A percentile compares a stretch with the other conserved stretches of the same genome.
Evolutionary conservation across 2,329 filamentous ascomycete genomes (phyloP).

Genomic region (Orbilia oligospora): DNA sequence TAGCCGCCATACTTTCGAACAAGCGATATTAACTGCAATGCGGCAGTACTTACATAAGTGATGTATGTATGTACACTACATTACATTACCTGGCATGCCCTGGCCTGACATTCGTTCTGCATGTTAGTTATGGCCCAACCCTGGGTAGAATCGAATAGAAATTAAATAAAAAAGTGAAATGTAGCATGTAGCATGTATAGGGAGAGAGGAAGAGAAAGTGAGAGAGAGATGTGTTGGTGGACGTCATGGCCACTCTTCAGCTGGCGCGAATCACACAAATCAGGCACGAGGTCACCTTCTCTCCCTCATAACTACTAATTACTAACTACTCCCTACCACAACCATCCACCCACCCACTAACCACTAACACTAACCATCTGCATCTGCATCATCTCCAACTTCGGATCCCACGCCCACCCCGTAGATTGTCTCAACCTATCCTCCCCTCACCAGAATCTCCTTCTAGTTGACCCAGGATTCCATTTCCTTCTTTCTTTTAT

Average conservation of each 20-base stretch:
- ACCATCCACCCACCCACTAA: neutral
- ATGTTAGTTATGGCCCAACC: too few relatives aligned
- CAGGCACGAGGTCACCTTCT: constrained; percentile 53
- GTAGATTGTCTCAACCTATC: constrained; percentile 30
- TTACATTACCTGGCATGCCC: neutral
- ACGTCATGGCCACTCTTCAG: constrained; percentile 53
- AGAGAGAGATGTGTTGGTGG: constrained; percentile 23
- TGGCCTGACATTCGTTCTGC: neutral
- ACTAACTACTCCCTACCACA: neutral
- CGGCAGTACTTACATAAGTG: neutral
- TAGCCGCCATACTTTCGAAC: neutral
- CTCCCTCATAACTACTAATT: neutral
- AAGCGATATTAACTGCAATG: constrained; percentile 10
- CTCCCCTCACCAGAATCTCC: constrained; percentile 3
- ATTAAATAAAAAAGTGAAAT: neutral
- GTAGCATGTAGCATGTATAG: too few relatives aligned
- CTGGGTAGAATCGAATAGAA: neutral
- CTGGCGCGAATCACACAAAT: constrained; percentile 59
- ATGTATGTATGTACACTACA: too few relatives aligned
- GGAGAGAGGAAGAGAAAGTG: too few relatives aligned
- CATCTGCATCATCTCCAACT: constrained; percentile 21
- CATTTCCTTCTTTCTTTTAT: neutral
- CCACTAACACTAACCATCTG: constrained; percentile 1
- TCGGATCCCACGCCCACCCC: constrained; percentile 24
- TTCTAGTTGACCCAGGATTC: neutral